Conservation (phyloP, 139 green algal species). For the Prasinococcaceae sp. region DNA sequence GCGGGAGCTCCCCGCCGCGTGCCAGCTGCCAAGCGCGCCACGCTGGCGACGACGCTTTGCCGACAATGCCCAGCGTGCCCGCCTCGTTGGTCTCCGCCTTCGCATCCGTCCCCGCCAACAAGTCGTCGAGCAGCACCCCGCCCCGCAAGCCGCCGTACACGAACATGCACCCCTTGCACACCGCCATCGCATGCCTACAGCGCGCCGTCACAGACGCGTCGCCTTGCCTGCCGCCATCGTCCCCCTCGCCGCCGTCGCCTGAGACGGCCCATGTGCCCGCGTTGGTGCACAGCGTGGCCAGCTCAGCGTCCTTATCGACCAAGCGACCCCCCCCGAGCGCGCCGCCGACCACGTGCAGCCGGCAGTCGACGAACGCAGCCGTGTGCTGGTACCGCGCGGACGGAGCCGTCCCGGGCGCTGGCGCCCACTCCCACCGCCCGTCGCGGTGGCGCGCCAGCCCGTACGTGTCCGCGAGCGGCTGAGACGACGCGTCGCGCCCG, state of each 20-base stretch:
- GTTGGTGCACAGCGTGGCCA: constrained; percentile 80
- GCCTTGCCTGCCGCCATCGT: too few species aligned
- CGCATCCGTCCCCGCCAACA: constrained; percentile 38
- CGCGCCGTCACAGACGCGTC: too few species aligned
- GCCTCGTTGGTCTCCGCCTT: too few species aligned
- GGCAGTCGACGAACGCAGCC: constrained; percentile 80
- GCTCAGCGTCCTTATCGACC: constrained; percentile 66
- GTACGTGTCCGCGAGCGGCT: constrained; percentile 77
- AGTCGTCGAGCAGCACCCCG: constrained; percentile 67
- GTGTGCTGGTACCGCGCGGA: constrained; percentile 86
- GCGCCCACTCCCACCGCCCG: constrained; percentile 95
- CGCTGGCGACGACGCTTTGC: too few species aligned
- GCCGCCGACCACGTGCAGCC: constrained; percentile 88
- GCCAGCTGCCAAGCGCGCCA: too few species aligned
- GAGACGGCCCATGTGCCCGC: constrained; percentile 27
- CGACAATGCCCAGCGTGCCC: too few species aligned
- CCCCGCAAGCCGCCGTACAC: constrained; percentile 81
- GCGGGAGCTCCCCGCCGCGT: too few species aligned
- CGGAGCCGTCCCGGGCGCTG: constrained; percentile 82
- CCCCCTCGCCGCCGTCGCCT: too few species aligned
- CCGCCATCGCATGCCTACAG: too few species aligned
- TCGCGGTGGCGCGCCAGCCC: constrained; percentile 92
- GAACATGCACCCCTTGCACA: constrained; percentile 66
- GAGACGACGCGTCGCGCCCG: constrained; percentile 53
- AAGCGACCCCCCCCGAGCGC: constrained; percentile 86